These are phyloP conservation scores for Russula vinacea DNA, from an alignment of 768 basidiomycete genomes.

Conservation along the genomic window DNA sequence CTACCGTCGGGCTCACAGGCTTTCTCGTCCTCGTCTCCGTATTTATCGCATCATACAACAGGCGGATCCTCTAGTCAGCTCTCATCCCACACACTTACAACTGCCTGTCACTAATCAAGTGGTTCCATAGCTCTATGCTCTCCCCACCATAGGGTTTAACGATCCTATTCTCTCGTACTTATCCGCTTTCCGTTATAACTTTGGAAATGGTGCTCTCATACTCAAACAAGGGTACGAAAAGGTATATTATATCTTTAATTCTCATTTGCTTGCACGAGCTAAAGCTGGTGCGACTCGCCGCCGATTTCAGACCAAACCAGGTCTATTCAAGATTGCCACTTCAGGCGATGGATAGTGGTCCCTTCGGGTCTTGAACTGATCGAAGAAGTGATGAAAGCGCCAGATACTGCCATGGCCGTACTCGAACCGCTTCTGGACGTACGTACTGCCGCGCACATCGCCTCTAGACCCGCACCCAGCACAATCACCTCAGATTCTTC, in stretches of 20 bases:
- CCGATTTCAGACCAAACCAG: slow-evolving; percentile 30
- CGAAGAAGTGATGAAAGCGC: slow-evolving; percentile 43
- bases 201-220: neutral
- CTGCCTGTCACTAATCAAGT: neutral
- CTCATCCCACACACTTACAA: neutral
- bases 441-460: slow-evolving; percentile 13
- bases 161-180: slow-evolving; percentile 34
- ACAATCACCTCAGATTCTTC: slow-evolving; percentile 35
- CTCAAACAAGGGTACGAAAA: slow-evolving; percentile 15
- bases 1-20: neutral
- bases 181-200: slow-evolving; percentile 8
- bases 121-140: slow-evolving; percentile 18
- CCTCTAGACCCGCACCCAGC: neutral
- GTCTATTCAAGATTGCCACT: slow-evolving; percentile 37
- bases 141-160: slow-evolving; percentile 36
- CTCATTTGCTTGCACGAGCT: neutral
- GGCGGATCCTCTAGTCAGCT: slow-evolving; percentile 5
- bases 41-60: neutral
- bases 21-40: neutral
- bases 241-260: neutral
- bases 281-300: neutral
- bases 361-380: slow-evolving; percentile 35
- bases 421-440: slow-evolving; percentile 38
- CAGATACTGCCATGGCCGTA: slow-evolving; percentile 42
- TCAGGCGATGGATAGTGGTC: slow-evolving; percentile 43